These are phyloP conservation scores for Cyberlindnera sargentensis DNA, from an alignment of 805 yeast species.

Conservation along the genomic window DNA sequence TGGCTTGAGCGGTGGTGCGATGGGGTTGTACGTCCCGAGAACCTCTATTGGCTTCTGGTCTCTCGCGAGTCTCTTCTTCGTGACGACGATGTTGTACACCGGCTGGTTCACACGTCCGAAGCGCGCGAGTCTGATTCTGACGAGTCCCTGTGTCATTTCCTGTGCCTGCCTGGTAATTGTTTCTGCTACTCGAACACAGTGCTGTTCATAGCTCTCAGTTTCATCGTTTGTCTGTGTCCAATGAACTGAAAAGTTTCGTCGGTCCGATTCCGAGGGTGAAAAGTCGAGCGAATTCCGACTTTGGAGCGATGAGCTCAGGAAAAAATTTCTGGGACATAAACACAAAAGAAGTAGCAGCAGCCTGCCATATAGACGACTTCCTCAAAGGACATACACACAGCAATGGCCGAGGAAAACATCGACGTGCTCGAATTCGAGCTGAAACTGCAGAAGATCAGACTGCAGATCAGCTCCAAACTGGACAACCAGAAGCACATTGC, in stretches of 20 bases:
- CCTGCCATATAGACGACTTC: no score
- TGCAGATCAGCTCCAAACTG: conserved; percentile 69
- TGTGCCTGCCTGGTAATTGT: background rate
- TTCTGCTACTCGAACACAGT: background rate
- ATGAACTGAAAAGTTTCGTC: no score
- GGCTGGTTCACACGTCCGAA: conserved; percentile 90
- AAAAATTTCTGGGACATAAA: no score
- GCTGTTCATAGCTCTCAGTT: no score
- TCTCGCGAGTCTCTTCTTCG: conserved; percentile 68
- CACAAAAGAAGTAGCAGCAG: no score
- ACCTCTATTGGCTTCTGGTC: conserved; percentile 91
- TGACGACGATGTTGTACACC: conserved; percentile 85
- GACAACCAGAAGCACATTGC: conserved; percentile 86
- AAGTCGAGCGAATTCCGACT: no score
- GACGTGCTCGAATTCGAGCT: conserved; percentile 37
- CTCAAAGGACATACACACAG: no score
- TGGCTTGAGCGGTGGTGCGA: conserved; percentile 64
- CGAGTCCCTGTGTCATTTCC: conserved; percentile 55
- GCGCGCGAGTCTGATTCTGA: conserved; percentile 84
- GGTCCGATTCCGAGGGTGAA: no score
- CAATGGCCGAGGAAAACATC: conserved; percentile 4
- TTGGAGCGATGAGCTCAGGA: no score
- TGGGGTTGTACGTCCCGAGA: conserved; percentile 87
- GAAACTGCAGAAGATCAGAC: conserved; percentile 60
- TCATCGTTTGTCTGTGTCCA: no score